Conservation (phyloP, 768 basidiomycete genomes). For the Xerocomellus amylosporus region DNA sequence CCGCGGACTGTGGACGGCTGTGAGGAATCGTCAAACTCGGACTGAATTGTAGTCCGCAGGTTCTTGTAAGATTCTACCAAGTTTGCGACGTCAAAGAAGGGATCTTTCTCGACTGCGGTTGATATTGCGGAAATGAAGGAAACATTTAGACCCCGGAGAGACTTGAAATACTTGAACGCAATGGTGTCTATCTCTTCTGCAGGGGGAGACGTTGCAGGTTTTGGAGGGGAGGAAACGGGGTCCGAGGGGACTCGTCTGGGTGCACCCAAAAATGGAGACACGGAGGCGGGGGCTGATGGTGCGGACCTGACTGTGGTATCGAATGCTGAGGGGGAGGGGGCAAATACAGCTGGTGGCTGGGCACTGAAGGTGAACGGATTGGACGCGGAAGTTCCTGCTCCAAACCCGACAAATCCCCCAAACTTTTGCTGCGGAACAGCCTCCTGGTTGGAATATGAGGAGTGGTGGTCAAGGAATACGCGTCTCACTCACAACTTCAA, state of each 20-base stretch:
- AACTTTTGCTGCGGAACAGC: constrained; percentile 43
- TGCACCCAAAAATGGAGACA: constrained; percentile 17
- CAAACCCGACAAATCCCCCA: constrained; percentile 53
- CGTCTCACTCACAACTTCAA: constrained; percentile 25
- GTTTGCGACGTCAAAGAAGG: constrained; percentile 62
- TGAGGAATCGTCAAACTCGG: constrained; percentile 45
- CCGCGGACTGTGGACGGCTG: constrained; percentile 9
- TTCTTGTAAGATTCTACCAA: constrained; percentile 58
- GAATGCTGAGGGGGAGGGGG: constrained; percentile 9
- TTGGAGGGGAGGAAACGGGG: constrained; percentile 24
- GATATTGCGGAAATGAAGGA: constrained; percentile 60
- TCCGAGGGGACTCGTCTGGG: constrained; percentile 18
- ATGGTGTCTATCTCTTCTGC: constrained; percentile 29
- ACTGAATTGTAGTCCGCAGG: constrained; percentile 52
- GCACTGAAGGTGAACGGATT: constrained; percentile 42
- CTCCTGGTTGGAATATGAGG: constrained; percentile 20
- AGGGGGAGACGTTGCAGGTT: constrained; percentile 16
- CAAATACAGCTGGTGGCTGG: constrained; percentile 19
- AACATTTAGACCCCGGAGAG: constrained; percentile 71
- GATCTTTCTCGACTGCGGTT: constrained; percentile 61
- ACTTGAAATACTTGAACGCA: constrained; percentile 58
- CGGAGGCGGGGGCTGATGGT: constrained; percentile 15
- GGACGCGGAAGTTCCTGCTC: constrained; percentile 30
- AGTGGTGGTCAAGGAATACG: constrained; percentile 10
- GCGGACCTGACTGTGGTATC: constrained; percentile 11